A percentile compares a stretch with the other conserved stretches of the same genome.
Evolutionary conservation across 345 rosid genomes (phyloP).

Genomic region (Rhizophora apiculata): DNA sequence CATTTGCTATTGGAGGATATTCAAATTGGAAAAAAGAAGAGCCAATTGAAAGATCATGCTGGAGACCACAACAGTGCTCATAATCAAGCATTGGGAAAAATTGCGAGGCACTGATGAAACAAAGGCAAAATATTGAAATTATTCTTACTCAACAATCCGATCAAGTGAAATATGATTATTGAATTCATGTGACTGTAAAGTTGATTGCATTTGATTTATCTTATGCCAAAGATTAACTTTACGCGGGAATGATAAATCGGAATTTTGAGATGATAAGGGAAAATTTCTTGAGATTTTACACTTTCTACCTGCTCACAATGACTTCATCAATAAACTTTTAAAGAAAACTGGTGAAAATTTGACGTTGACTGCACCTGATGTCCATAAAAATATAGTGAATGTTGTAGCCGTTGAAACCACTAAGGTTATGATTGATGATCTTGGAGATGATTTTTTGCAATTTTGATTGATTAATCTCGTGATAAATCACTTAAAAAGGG

Average conservation of each 20-base stretch:
- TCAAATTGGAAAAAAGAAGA: too few relatives aligned
- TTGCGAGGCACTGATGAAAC: not conserved
- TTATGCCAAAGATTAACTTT: not conserved
- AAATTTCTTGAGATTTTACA: not conserved
- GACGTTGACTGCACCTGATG: too few relatives aligned
- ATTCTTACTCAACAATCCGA: too few relatives aligned
- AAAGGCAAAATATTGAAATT: not conserved
- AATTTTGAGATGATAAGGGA: not conserved
- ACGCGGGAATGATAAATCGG: not conserved
- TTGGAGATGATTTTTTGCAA: not conserved
- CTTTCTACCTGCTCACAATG: not conserved
- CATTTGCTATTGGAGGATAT: too few relatives aligned
- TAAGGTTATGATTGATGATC: not conserved
- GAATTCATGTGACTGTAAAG: not conserved
- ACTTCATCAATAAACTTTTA: not conserved
- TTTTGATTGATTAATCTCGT: too few relatives aligned
- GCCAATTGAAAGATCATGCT: too few relatives aligned
- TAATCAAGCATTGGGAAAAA: constrained; percentile 1
- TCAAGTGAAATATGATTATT: not conserved
- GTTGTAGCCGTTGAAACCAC: too few relatives aligned
- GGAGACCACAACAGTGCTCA: not conserved
- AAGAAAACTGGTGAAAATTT: too few relatives aligned
- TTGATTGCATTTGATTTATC: not conserved
- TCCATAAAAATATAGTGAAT: not conserved
- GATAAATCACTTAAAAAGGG: too few relatives aligned